A percentile compares a stretch with the other conserved stretches of the same genome.
Conservation (phyloP, 495 filamentous ascomycete species). For the Neurospora discreta region DNA sequence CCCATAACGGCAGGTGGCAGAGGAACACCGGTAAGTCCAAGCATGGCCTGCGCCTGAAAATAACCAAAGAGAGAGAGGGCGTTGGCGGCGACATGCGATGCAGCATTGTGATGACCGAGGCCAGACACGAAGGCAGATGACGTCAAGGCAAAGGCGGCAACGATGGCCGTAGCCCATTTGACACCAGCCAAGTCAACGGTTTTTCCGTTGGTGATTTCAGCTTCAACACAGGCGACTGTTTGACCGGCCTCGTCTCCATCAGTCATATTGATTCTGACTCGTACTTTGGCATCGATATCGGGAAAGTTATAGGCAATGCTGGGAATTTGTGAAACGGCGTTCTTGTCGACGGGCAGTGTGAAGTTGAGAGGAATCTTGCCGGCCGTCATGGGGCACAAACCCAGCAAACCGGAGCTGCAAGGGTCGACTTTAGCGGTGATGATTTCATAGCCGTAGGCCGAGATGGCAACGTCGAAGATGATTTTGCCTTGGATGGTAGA, state of each 20-base stretch:
- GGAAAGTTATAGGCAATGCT: conserved; percentile 83
- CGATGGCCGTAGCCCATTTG: conserved; percentile 83
- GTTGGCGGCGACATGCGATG: conserved; percentile 90
- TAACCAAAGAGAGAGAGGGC: conserved; percentile 90
- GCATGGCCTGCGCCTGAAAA: conserved; percentile 94
- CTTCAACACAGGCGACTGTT: conserved; percentile 81
- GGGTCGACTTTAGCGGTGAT: conserved; percentile 58
- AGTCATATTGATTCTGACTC: conserved; percentile 65
- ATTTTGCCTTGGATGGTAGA: conserved; percentile 80
- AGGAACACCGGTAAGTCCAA: conserved; percentile 71
- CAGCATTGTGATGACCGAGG: conserved; percentile 84
- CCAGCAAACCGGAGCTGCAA: conserved; percentile 56
- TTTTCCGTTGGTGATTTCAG: conserved; percentile 82
- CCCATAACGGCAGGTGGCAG: conserved; percentile 84
- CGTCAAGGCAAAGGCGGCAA: conserved; percentile 74
- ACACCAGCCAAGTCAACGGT: conserved; percentile 85
- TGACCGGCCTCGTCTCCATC: conserved; percentile 29
- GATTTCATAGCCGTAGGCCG: conserved; percentile 73
- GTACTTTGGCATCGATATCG: conserved; percentile 80
- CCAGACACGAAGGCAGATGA: conserved; percentile 79
- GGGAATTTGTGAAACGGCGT: conserved; percentile 56
- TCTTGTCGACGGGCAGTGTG: conserved; percentile 48
- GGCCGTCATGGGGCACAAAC: conserved; percentile 89
- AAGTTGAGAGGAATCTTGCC: conserved; percentile 71
- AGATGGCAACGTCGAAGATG: conserved; percentile 60